Base-by-base conservation (phyloP, 1,284 basidiomycete genomes). In the Microbotryum silenes-acaulis region DNA sequence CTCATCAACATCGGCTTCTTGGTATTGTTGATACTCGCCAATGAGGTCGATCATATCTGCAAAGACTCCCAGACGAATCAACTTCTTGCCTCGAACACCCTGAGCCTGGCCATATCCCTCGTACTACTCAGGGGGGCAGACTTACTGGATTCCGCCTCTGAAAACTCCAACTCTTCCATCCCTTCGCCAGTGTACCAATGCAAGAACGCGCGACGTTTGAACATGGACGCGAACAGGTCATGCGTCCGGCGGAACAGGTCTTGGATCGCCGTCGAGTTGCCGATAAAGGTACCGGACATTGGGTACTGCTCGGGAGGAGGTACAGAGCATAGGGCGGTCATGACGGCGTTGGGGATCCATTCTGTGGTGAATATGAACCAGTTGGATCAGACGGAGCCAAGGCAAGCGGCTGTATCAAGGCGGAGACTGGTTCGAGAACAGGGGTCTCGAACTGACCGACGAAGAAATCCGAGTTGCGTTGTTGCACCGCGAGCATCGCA, bases 181-280 rank as follows among this genome's bases (percentile, higher is more conserved):
- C 91, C 91, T 75, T 92, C 90, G 27, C 84, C 87, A 21, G 86
- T 88, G 76, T 91, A 92, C 88, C 90, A 92, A 75, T 94, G 90
- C 62, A 91, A 77, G 81, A 88, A 94, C 3, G 91, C 91, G 57
- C 81, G 80, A 51, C 90, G 82, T 74, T 86, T 87, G 78, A 83
- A 92, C 87, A 91, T 90, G 4, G 80, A 77, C 1, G 81, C 67
- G 78, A 91, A 93, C 83, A 92, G 74, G n/a, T 79, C 76, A 61
- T 88, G 80, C 54, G 81, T 89, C 42, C 92, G 83, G 75, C 85
- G 86, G 81, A 96, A 96, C 8, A 96, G 74, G 74, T 94, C 91
- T 76, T 93, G 51, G 21, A 64, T 45, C 55, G 67, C 61, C n/a
- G 74, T 76, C 37, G 88, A 89, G 75, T 94, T 94, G 46, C 86